Evolutionary conservation across 768 basidiomycete species (phyloP).

Genomic region (Pisolithus albus): DNA sequence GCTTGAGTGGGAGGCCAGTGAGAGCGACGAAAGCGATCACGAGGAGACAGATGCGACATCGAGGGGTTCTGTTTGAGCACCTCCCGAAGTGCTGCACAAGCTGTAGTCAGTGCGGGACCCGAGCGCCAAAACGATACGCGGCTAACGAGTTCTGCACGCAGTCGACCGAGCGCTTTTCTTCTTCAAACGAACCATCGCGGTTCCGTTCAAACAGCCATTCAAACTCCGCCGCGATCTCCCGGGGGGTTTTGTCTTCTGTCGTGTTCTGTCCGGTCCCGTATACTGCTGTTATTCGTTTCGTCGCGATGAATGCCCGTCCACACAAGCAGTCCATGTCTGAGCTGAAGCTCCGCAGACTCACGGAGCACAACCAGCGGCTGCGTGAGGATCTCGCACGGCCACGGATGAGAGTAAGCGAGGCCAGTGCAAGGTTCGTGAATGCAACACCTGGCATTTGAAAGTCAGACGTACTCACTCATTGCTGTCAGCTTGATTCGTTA

Average conservation of each 20-base stretch:
- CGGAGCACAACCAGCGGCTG: slow-evolving; percentile 89
- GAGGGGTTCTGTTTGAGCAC: not conserved
- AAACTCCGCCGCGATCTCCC: not conserved
- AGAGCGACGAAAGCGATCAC: not conserved
- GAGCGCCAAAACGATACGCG: too few relatives aligned
- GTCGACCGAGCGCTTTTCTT: not conserved
- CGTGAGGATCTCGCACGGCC: slow-evolving; percentile 85
- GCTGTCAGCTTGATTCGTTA: slow-evolving; percentile 76
- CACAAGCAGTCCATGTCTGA: slow-evolving; percentile 97
- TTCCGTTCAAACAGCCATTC: not conserved
- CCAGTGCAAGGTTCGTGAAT: slow-evolving; percentile 66
- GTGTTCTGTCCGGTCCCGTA: not conserved
- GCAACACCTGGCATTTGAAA: not conserved
- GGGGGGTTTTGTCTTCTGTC: slow-evolving; percentile 4
- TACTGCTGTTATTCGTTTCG: slow-evolving; percentile 2
- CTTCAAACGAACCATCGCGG: too few relatives aligned
- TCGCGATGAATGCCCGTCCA: slow-evolving; percentile 62
- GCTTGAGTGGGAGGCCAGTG: not conserved
- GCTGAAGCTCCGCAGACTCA: slow-evolving; percentile 88
- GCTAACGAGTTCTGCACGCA: slow-evolving; percentile 1
- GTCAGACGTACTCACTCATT: not conserved
- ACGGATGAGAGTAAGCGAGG: slow-evolving; percentile 88
- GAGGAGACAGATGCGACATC: not conserved
- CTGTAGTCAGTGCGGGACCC: too few relatives aligned
- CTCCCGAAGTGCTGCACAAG: not conserved